Percentiles rank a stretch among this genome's conserved stretches.
Conservation (phyloP, 345 rosid species). For the Lumnitzera littorea region DNA sequence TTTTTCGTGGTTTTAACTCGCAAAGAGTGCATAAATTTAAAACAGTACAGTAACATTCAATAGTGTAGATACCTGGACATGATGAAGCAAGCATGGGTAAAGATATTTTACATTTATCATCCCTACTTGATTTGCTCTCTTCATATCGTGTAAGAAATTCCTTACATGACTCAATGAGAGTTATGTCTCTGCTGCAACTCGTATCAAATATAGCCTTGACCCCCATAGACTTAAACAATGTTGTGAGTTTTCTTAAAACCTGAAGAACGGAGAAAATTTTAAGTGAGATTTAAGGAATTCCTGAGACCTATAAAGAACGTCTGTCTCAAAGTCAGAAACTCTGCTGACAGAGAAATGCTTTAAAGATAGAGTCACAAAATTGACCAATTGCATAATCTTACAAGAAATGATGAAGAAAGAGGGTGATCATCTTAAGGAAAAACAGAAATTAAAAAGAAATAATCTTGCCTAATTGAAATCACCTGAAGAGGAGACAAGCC, state of each 20-base stretch:
- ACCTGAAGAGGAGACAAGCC: conserved; percentile 65
- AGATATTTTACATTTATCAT: conserved; percentile 25
- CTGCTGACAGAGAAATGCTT: too few relatives aligned
- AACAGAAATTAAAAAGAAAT: background rate
- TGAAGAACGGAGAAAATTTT: conserved; percentile 16
- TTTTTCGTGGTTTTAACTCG: background rate
- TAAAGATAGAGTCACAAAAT: too few relatives aligned
- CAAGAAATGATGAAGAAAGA: too few relatives aligned
- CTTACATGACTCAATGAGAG: conserved; percentile 77
- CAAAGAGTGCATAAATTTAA: too few relatives aligned
- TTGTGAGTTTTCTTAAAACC: conserved; percentile 75
- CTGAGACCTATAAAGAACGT: too few relatives aligned
- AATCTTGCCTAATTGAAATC: background rate
- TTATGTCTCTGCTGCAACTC: conserved; percentile 69
- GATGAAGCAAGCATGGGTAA: conserved; percentile 88
- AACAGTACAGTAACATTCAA: too few relatives aligned
- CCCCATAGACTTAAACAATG: conserved; percentile 75
- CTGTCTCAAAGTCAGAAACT: too few relatives aligned
- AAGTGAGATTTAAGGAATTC: background rate
- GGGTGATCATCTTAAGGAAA: too few relatives aligned
- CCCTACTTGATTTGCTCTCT: conserved; percentile 31
- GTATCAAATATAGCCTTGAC: conserved; percentile 85
- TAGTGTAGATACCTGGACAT: conserved; percentile 60
- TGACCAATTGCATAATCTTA: too few relatives aligned
- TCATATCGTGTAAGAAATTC: conserved; percentile 73